These are phyloP conservation scores for Aegilops speltoides DNA, from an alignment of 176 grass and related monocot genomes.

Conservation along the genomic window DNA sequence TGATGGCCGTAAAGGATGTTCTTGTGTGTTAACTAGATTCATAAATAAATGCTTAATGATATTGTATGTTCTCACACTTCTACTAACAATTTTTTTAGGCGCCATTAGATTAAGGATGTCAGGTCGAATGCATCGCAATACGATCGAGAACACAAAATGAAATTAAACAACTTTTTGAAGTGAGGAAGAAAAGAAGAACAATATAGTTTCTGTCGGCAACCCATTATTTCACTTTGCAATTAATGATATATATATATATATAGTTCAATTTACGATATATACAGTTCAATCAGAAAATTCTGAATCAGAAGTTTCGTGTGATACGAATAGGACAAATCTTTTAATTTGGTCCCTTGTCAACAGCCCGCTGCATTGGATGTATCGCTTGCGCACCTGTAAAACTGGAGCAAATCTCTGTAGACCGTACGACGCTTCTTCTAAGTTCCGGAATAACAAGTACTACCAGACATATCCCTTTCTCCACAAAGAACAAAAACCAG, in stretches of 20 bases:
- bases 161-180: not conserved
- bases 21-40: too few species aligned
- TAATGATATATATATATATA: too few species aligned
- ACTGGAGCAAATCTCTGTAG: not conserved
- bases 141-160: not conserved
- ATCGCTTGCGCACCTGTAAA: not conserved
- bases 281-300: not conserved
- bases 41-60: too few species aligned
- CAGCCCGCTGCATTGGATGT: not conserved
- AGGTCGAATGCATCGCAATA: not conserved
- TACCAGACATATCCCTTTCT: not conserved
- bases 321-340: not conserved
- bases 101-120: not conserved
- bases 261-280: too few species aligned
- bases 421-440: not conserved
- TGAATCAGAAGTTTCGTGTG: not conserved
- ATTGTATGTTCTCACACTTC: too few species aligned
- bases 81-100: too few species aligned
- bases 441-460: not conserved
- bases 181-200: not conserved
- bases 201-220: not conserved
- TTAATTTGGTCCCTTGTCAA: not conserved
- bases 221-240: not conserved
- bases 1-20: too few species aligned
- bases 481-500: not conserved